Base-by-base conservation (phyloP, 164 flowering plant species). In the Santalum album region DNA sequence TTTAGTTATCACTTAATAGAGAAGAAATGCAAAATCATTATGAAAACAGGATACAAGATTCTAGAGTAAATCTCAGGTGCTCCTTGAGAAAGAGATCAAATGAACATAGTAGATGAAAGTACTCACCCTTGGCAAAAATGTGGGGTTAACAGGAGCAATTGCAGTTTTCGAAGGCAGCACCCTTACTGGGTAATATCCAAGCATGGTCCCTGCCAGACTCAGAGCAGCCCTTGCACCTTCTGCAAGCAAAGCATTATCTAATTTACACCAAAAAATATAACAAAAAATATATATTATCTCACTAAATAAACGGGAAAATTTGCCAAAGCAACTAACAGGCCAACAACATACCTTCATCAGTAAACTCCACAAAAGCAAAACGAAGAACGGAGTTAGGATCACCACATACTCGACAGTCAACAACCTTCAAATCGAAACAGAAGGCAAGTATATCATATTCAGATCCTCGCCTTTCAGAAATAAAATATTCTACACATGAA, bases 151-250 rank as follows among this genome's bases (percentile, higher is more conserved):
- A 58, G 99, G 99, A 51, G 96, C 87, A 57, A 92, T 92, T 20
- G 99, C 99, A 61, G 99, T 92, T 69, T 92, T 92, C 6, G 99
- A 92, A 64, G 97, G 99, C 55, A 89, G 82, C 66, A 92, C 96
- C 62, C 82, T 79, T 7, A 92, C 86, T 40, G 99, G 97, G 67
- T 92, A 89, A 61, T 52, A 92, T n/a, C 99, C 97, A 38, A 92
- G 90, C 86, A 92, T 78, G 17, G 97, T 89, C 40, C 99, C 99
- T 12, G 84, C 67, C 57, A 92, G 77, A 59, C 60, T 79, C 68
- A 89, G 67, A 47, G 98, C 92, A 68, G 78, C 86, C 75, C 78
- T 81, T 60, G 98, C 96, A 53, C 96, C 81, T 50, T 81, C 98
- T 92, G 87, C 72, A 60, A 59, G 57, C 45, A 73, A 40, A 55